Evolutionary conservation across 768 basidiomycete genomes (phyloP).

Genomic region (Favolaschia claudopus): DNA sequence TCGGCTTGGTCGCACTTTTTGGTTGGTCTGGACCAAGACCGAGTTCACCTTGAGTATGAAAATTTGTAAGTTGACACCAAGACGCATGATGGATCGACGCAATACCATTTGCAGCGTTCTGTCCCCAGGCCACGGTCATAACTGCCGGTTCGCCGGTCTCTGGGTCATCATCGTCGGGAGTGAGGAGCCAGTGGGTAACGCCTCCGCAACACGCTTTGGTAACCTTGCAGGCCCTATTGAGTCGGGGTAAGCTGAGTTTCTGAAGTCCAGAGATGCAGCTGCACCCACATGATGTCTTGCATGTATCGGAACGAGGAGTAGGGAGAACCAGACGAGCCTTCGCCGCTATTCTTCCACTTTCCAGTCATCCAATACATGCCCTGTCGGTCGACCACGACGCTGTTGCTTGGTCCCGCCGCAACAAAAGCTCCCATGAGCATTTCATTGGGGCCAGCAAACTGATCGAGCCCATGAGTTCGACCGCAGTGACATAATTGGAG

Average conservation of each 20-base stretch:
- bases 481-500: neutral
- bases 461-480: neutral
- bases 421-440: slow-evolving; percentile 69
- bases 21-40: slow-evolving; percentile 82
- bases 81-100: slow-evolving; percentile 1
- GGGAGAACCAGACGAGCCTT: slow-evolving; percentile 91
- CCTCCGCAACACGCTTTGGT: slow-evolving; percentile 77
- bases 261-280: neutral
- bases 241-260: slow-evolving; percentile 9
- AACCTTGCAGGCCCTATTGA: slow-evolving; percentile 79
- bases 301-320: slow-evolving; percentile 88
- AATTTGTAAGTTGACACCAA: neutral
- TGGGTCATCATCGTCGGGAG: slow-evolving; percentile 69
- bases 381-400: slow-evolving; percentile 84
- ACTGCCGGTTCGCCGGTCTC: slow-evolving; percentile 42
- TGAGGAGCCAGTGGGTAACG: slow-evolving; percentile 86
- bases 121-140: slow-evolving; percentile 89
- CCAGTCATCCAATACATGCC: slow-evolving; percentile 90
- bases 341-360: slow-evolving; percentile 96
- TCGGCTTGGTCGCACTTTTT: slow-evolving; percentile 89
- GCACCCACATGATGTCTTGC: slow-evolving; percentile 80
- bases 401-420: slow-evolving; percentile 82
- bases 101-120: slow-evolving; percentile 86
- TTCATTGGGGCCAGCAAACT: slow-evolving; percentile 81
- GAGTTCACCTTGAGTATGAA: slow-evolving; percentile 64